Evolutionary conservation across 2,329 filamentous ascomycete genomes (phyloP).

Genomic region (Gnomoniopsis smithogilvyi): DNA sequence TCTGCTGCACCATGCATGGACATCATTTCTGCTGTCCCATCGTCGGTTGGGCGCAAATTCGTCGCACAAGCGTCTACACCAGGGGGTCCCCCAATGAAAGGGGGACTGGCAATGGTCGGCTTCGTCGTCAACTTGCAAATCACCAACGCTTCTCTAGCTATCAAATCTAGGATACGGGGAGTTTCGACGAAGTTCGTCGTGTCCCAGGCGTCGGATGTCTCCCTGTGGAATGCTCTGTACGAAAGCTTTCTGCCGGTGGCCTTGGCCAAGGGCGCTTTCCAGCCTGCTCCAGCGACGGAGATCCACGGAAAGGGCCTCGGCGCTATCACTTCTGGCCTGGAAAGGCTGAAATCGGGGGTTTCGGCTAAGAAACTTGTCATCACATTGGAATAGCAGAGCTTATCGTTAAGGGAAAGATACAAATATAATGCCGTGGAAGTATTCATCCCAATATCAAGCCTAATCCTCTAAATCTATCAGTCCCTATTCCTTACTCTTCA

Average conservation of each 20-base stretch:
- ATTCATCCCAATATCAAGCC: too few relatives aligned
- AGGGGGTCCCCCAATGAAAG: background rate
- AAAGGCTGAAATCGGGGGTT: background rate
- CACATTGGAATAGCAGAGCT: background rate
- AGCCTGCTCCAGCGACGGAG: background rate
- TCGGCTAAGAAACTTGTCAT: background rate
- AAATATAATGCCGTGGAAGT: too few relatives aligned
- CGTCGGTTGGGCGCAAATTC: background rate
- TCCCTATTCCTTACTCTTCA: too few relatives aligned
- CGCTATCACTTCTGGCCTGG: background rate
- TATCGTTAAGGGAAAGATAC: too few relatives aligned
- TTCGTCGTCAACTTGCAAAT: background rate
- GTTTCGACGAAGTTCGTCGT: constrained; percentile 1
- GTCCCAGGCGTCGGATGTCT: background rate
- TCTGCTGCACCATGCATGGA: background rate
- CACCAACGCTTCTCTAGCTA: background rate
- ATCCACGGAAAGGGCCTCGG: constrained; percentile 1
- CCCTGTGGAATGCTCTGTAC: background rate
- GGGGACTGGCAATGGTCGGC: background rate
- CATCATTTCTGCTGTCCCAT: background rate
- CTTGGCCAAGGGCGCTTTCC: background rate
- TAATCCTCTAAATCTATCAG: too few relatives aligned
- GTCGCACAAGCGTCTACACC: background rate
- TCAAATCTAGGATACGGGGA: background rate
- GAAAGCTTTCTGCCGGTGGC: background rate